phyloP scores from a whole-genome alignment of 202 grass and related monocot genomes.

The Tripidium arundinaceum region DNA sequence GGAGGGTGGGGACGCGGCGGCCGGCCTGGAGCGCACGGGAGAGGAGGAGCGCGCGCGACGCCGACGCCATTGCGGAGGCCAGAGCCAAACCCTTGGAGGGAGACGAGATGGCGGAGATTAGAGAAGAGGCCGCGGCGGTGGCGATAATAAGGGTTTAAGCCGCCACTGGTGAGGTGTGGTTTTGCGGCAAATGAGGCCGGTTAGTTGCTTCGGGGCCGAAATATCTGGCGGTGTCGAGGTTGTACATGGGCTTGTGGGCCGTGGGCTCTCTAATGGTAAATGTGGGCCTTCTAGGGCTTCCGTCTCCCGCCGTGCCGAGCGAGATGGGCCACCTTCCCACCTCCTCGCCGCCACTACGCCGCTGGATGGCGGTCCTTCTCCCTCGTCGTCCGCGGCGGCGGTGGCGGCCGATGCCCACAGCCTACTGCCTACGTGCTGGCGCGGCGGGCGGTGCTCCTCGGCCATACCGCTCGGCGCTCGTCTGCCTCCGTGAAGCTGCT shows the following conservation, averaged over 20 bases:
- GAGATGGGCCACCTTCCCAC: constrained; percentile 41
- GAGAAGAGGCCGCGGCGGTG: background rate
- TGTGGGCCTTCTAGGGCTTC: too few species aligned
- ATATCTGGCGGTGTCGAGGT: background rate
- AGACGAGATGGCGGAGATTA: background rate
- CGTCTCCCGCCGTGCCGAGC: too few species aligned
- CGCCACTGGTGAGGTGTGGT: background rate
- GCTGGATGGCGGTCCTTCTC: constrained; percentile 14
- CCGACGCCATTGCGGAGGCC: constrained; percentile 26
- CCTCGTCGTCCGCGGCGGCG: background rate
- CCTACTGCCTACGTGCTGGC: constrained; percentile 35
- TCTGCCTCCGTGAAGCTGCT: constrained; percentile 42
- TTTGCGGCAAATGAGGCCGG: background rate
- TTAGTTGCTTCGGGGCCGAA: background rate
- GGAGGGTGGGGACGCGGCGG: constrained; percentile 9
- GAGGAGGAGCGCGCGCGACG: constrained; percentile 35
- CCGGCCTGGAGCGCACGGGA: constrained; percentile 5
- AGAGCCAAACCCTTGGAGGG: constrained; percentile 45
- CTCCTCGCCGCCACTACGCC: too few species aligned
- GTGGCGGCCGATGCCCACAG: background rate
- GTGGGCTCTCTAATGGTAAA: background rate
- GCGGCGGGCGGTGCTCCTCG: constrained; percentile 65
- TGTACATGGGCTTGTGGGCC: background rate
- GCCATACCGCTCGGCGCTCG: constrained; percentile 72
- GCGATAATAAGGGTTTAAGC: constrained; percentile 43